A percentile compares a stretch with the other conserved stretches of the same genome.
These are phyloP conservation scores for Camelina hispida DNA, from an alignment of 345 rosid genomes.

Conservation along the genomic window DNA sequence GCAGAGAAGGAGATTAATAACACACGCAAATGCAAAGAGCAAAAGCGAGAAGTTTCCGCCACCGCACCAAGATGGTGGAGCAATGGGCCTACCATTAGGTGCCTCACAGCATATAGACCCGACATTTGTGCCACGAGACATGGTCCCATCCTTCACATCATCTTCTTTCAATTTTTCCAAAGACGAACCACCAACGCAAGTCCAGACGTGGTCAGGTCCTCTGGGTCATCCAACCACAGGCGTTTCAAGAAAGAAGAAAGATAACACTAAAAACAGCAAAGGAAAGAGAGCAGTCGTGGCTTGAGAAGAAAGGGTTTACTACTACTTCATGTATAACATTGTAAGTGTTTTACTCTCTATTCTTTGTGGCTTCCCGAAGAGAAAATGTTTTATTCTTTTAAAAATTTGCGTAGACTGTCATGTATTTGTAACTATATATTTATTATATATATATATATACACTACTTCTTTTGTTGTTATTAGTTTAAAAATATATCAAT, in stretches of 20 bases:
- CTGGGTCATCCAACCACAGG: constrained; percentile 53
- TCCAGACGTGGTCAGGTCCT: constrained; percentile 98
- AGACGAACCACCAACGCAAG: constrained; percentile 46
- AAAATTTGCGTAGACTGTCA: constrained; percentile 38
- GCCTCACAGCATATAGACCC: constrained; percentile 84
- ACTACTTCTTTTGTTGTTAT: constrained; percentile 16
- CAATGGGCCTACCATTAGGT: constrained; percentile 80
- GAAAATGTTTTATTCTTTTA: constrained; percentile 42
- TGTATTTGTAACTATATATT: constrained; percentile 37
- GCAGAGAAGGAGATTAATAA: constrained; percentile 85
- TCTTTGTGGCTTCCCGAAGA: constrained; percentile 32
- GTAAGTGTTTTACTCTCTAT: constrained; percentile 35
- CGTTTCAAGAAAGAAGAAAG: constrained; percentile 41
- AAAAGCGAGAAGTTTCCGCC: constrained; percentile 98
- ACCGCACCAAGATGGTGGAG: constrained; percentile 95
- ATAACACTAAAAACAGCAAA: constrained; percentile 43
- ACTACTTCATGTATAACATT: constrained; percentile 31
- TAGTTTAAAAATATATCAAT: background rate
- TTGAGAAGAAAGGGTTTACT: constrained; percentile 29
- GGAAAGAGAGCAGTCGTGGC: constrained; percentile 43
- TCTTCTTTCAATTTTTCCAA: constrained; percentile 71
- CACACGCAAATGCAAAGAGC: constrained; percentile 93
- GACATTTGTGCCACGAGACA: constrained; percentile 54
- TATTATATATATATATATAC: constrained; percentile 16
- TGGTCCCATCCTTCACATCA: constrained; percentile 64